Percentiles rank a stretch among this genome's conserved stretches.
Evolutionary conservation across 176 grass and related monocot genomes (phyloP).

Genomic region (Guadua angustifolia): DNA sequence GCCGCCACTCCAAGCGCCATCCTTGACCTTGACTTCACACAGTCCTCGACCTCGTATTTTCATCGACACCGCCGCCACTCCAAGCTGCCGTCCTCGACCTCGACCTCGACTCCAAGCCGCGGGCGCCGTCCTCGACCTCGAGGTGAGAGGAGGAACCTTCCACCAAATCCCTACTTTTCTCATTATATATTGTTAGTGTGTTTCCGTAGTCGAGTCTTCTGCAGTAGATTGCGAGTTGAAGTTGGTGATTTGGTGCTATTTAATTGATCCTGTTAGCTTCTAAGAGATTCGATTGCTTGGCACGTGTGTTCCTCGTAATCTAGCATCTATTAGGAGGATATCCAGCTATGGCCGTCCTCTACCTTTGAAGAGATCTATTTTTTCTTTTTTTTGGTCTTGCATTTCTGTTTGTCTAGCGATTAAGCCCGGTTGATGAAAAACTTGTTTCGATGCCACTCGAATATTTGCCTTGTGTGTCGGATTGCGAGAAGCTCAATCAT

Average conservation of each 20-base stretch:
- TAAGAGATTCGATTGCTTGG: background rate
- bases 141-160: constrained; percentile 49
- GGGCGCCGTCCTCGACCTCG: no score
- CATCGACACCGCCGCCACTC: no score
- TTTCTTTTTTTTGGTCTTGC: background rate
- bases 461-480: background rate
- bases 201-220: background rate
- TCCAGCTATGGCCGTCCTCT: background rate
- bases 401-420: background rate
- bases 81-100: no score
- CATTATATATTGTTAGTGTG: background rate
- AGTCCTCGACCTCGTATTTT: no score
- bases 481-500: background rate
- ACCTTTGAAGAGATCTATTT: background rate
- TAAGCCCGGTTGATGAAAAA: background rate
- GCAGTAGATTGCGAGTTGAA: background rate
- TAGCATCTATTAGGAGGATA: background rate
- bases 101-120: no score
- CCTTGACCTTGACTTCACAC: no score
- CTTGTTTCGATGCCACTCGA: no score
- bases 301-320: background rate
- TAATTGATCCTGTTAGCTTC: background rate
- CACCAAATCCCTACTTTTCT: background rate
- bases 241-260: background rate
- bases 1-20: no score